Base-by-base conservation (phyloP, 106 monocot species). In the Iris macrosiphon region DNA sequence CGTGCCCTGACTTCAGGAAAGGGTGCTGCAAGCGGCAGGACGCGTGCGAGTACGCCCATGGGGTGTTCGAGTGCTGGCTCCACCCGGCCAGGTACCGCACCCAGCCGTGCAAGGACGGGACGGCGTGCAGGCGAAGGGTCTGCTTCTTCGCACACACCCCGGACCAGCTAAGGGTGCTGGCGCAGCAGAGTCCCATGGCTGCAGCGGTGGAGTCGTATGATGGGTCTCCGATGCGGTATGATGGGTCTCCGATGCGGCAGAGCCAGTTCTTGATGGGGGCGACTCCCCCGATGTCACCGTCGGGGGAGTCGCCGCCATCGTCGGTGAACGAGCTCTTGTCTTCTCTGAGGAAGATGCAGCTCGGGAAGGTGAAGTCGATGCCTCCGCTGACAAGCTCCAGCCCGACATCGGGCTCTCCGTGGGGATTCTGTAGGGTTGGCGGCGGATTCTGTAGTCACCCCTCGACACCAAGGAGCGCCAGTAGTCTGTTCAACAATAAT, bases 131-230 rank as follows among this genome's bases (percentile, higher is more conserved):
- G 3, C 53, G 64, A 1, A 52, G 53, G 4, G 52, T 64, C 4
- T 53, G 64, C 42, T 64, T 64, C 64, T 64, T 82, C 40, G 82
- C 82, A 0, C 82, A 82, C 73, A 91, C 90, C 14, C 75, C 90
- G 3, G 90, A 85, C 45, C 85, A 91, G 77, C 62, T 84, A 8
- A 47, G 80, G 11, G 59, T 87, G 8, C 44, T 79, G 0, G 69
- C 85, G 0, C 59, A 55, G n/a, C 27, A 42, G 28, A 55, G 49
- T 27, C 61, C 71, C 19, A 6, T 61, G 21, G 6, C 13, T n/a
- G 50, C 32, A 45, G 20, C 27, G 31, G 20, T 29, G 6, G 91
- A 79, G 33, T 78, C 88, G 3, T 88, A 88, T 54, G 88, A 88
- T 18, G 88, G 82, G 0, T 75, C 82, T 11, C 79, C 82, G 21